A percentile compares a stretch with the other conserved stretches of the same genome.
Evolutionary conservation across 441 rosid genomes (phyloP).

Genomic region (Dalechampia spathulata): DNA sequence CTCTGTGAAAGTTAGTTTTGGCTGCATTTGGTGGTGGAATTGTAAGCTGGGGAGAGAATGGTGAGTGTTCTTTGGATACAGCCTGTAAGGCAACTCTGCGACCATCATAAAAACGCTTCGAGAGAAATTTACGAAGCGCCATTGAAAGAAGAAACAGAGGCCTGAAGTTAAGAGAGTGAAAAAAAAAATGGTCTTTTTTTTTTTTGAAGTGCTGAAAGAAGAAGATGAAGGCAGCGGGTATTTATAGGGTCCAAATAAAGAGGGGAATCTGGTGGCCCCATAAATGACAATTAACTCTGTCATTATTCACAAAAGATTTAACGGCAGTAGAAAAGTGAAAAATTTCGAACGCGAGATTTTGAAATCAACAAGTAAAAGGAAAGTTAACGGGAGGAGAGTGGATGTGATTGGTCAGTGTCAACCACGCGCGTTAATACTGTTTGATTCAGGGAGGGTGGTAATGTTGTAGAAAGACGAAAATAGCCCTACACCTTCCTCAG

Average conservation of each 20-base stretch:
- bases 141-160: conserved; percentile 24
- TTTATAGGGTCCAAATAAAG: conserved; percentile 33
- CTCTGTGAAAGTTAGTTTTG: conserved; percentile 23
- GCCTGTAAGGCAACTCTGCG: conserved; percentile 20
- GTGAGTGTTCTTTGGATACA: conserved; percentile 10
- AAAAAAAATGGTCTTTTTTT: not conserved
- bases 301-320: no score
- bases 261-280: conserved; percentile 16
- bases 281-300: not conserved
- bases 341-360: no score
- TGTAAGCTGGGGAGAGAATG: not conserved
- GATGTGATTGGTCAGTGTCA: not conserved
- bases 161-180: not conserved
- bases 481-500: not conserved
- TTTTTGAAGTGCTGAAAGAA: not conserved
- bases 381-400: not conserved
- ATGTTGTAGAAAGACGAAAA: not conserved
- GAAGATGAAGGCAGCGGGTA: not conserved
- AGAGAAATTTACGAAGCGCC: conserved; percentile 42
- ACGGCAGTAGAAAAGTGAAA: no score
- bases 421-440: not conserved
- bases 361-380: no score
- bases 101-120: conserved; percentile 32
- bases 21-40: conserved; percentile 17
- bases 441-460: not conserved